Evolutionary conservation across 768 basidiomycete genomes (phyloP), one percentile per base, ranked within the genome.

Genomic region (Dioszegia hungarica): DNA sequence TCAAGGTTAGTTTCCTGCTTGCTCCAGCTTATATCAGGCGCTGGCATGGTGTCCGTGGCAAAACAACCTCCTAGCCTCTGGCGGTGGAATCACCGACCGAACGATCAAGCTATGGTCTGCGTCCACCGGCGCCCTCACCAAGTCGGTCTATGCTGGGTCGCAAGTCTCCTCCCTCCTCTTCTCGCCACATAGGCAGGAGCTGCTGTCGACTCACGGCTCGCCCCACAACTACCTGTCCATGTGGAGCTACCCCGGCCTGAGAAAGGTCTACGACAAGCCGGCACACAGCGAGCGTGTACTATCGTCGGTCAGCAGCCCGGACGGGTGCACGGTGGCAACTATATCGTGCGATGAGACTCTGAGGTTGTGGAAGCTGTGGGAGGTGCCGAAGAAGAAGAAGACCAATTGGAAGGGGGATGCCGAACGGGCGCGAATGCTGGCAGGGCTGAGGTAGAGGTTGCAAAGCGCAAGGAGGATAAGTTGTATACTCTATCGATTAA

Each of bases 11-110:
- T 28, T 14, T 19, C 10, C 24, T 22, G 17, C 5, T n/a, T 28
- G 14, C 24, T 10, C 28, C 33, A 14, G 47, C 48, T 61, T 29
- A 48, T 52, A 19, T 14, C 38, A 91, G 89, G 93, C 92, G 1
- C 79, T 99, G 53, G 90, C 91, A 0, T 99, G 95, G 91, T 94
- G 90, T 62, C 91, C 94, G 0, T 98, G 95, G 95, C 89, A 92
- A 76, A 83, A 86, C 0, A 86, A 87, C 2, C 81, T 97, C 17
- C 83, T 98, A 48, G 93, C 94, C 2, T 85, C 88, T 0, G 95
- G 95, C 0, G 94, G 95, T 0, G 95, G 95, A 0, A 93, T 94
- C 1, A 88, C 88, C 63, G 95, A 99, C 73, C 88, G 89, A 31
- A 72, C 66, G 19, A 76, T 76, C 39, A 68, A 75, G 46, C 74